Conservation (phyloP, 2,329 filamentous ascomycete genomes). For the Alternaria sp. region DNA sequence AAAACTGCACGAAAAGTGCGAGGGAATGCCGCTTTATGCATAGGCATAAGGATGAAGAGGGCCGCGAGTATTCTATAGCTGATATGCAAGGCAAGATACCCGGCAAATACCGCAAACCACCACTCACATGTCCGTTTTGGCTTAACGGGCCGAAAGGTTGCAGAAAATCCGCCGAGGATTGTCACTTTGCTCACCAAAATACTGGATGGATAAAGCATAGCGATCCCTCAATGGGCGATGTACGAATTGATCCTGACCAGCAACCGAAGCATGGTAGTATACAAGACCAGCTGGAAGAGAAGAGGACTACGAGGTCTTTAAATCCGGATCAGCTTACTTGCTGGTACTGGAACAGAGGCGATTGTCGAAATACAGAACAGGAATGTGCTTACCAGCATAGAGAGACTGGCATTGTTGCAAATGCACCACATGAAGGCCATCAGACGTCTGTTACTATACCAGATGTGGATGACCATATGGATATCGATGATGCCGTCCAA, state of each 20-base stretch:
- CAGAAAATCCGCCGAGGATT: constrained; percentile 29
- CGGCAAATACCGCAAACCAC: constrained; percentile 37
- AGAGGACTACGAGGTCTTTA: neutral
- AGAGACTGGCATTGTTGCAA: constrained; percentile 24
- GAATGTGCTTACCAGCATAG: constrained; percentile 24
- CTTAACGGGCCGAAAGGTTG: constrained; percentile 27
- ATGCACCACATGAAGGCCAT: neutral
- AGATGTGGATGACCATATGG: neutral
- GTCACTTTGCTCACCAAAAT: constrained; percentile 40
- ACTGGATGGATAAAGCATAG: constrained; percentile 32
- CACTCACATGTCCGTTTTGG: constrained; percentile 42
- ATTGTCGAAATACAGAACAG: constrained; percentile 15
- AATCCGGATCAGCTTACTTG: constrained; percentile 26
- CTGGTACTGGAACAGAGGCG: constrained; percentile 25
- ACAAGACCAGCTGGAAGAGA: neutral
- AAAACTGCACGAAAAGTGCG: constrained; percentile 26
- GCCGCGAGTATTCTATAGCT: constrained; percentile 23
- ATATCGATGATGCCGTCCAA: neutral
- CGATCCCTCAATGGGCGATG: neutral
- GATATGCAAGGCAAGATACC: constrained; percentile 29
- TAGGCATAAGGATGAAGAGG: constrained; percentile 28
- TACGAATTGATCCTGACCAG: constrained; percentile 20
- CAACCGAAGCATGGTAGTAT: neutral
- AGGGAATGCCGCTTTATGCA: constrained; percentile 41
- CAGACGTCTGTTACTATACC: neutral